Evolutionary conservation across 1,284 basidiomycete species (phyloP), one percentile per base, ranked within the genome.

Genomic region (Calocybe gambosa): DNA sequence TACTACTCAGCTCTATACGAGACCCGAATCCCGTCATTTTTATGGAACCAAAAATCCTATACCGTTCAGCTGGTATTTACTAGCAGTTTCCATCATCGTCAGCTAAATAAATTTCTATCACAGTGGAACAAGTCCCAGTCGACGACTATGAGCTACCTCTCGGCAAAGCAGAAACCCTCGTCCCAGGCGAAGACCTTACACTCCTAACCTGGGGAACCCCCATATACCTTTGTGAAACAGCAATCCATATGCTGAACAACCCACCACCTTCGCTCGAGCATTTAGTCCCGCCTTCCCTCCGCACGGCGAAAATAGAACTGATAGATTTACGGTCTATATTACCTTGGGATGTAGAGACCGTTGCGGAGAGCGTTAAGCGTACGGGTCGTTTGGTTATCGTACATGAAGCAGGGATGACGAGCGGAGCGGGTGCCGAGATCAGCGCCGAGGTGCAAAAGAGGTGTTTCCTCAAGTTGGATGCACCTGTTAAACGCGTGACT

Each of bases 11-110:
- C 3, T 82, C 91, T 0, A 90, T 97, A 47, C 79, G 91, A 37
- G 93, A 96, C 60, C 89, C 90, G 0, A 94, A 95, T 58, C 94
- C 94, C 0, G 88, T 93, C 5, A 80, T 97, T 41, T 93, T 97
- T 64, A 87, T 97, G 76, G 93, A 97, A 65, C 93, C 93, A 8
- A 97, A 97, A 64, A 77, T 93, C 47, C 70, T 94, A 5, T 93
- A 93, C 61, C 80, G 89, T 43, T 89, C 87, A 38, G 77, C 87
- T 59, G 78, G 84, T 85, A 56, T 19, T 8, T 39, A 29, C 9
- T 13, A n/a, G 34, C 5, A 12, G 21, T 9, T 12, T 1, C 19
- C 15, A 19, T 31, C 34, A 26, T 39, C 43, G 34, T 23, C 41
- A 29, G 9, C 28, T 2, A 9, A 36, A 28, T 50, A 46, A 21